Percentiles rank a stretch among this genome's conserved stretches.
These are phyloP conservation scores for Globisporangium irregulare DNA, from an alignment of 352 stramenopile genomes.

Conservation along the genomic window DNA sequence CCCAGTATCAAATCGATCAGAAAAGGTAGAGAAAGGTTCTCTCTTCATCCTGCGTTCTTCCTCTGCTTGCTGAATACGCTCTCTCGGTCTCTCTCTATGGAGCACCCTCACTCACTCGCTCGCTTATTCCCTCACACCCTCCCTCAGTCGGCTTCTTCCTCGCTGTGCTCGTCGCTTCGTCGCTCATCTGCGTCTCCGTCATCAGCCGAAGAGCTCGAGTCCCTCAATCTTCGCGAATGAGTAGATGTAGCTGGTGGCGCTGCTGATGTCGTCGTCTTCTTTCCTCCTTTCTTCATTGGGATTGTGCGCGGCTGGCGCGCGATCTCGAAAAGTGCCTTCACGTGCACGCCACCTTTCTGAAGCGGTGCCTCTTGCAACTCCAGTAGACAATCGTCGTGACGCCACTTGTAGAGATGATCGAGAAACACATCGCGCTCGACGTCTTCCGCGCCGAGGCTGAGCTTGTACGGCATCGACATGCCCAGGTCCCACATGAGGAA, in stretches of 20 bases:
- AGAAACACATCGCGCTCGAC: constrained; percentile 73
- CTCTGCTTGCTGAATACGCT: neutral
- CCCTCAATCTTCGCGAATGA: constrained; percentile 1
- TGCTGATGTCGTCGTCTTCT: neutral
- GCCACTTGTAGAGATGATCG: constrained; percentile 60
- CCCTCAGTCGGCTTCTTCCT: constrained; percentile 17
- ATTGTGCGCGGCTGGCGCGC: constrained; percentile 23
- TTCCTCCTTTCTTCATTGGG: constrained; percentile 7
- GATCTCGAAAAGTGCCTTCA: constrained; percentile 60
- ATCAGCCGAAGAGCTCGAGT: neutral
- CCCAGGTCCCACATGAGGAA: constrained; percentile 87
- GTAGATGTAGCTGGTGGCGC: constrained; percentile 1
- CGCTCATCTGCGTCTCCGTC: constrained; percentile 4
- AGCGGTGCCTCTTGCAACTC: constrained; percentile 33
- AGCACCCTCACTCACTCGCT: neutral
- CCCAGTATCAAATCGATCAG: constrained; percentile 4
- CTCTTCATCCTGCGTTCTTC: neutral
- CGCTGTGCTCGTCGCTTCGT: constrained; percentile 12
- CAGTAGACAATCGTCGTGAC: constrained; percentile 46
- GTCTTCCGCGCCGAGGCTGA: constrained; percentile 71
- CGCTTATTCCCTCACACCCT: neutral
- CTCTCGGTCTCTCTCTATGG: neutral
- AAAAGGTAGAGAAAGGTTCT: neutral
- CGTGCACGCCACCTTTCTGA: constrained; percentile 42
- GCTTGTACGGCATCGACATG: constrained; percentile 90